Evolutionary conservation across 2,329 filamentous ascomycete species (phyloP).

Genomic region (Ceratocystis huliohia): DNA sequence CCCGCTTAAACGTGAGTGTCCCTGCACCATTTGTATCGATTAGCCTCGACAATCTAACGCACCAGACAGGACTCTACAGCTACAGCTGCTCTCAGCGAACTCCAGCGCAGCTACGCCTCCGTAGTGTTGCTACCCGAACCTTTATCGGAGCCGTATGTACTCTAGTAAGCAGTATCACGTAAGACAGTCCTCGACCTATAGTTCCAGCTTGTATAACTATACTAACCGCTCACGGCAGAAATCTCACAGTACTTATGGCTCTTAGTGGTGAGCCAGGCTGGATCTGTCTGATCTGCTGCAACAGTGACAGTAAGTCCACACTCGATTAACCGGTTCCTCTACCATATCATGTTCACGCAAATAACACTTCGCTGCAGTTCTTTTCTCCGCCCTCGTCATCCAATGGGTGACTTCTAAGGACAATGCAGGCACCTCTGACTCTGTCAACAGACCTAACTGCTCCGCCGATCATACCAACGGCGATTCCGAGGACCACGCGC

Average conservation of each 20-base stretch:
- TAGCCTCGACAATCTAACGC: neutral
- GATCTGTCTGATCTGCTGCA: conserved; percentile 54
- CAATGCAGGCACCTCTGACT: conserved; percentile 29
- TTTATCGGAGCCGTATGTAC: conserved; percentile 48
- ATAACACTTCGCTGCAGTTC: conserved; percentile 30
- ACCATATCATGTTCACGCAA: neutral
- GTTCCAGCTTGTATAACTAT: neutral
- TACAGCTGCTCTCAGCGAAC: conserved; percentile 37
- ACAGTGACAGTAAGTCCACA: conserved; percentile 41
- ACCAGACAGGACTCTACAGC: conserved; percentile 38
- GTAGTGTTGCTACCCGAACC: conserved; percentile 42
- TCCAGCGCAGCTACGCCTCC: conserved; percentile 33
- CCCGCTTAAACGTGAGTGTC: conserved; percentile 40
- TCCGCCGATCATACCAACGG: conserved; percentile 13
- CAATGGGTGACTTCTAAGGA: conserved; percentile 46
- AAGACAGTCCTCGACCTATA: conserved; percentile 24
- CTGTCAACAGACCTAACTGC: conserved; percentile 17
- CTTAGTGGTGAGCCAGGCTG: conserved; percentile 50
- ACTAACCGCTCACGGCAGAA: conserved; percentile 31
- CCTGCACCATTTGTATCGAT: neutral
- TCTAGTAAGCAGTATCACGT: conserved; percentile 45
- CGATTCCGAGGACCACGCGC: conserved; percentile 8
- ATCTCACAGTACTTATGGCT: conserved; percentile 45
- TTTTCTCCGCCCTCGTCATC: conserved; percentile 48
- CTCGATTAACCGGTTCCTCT: neutral